Evolutionary conservation across 2,329 filamentous ascomycete species (phyloP).

Genomic region (Arachnomyces sp.): DNA sequence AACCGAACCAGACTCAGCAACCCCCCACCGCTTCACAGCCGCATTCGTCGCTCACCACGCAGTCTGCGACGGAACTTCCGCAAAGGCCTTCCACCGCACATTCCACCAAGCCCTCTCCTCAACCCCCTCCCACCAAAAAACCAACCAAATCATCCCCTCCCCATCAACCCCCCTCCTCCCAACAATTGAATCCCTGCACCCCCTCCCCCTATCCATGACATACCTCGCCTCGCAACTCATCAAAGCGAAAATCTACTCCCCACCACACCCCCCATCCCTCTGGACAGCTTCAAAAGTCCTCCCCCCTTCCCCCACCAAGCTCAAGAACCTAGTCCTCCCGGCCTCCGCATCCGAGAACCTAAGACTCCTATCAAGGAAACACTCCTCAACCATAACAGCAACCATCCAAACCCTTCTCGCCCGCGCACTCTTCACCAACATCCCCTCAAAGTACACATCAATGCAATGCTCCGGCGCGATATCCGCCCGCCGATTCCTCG

Average conservation of each 20-base stretch:
- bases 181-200: conserved; percentile 33
- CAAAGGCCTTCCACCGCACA: conserved; percentile 36
- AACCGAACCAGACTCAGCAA: conserved; percentile 12
- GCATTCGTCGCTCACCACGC: conserved; percentile 43
- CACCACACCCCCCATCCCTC: conserved; percentile 18
- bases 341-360: conserved; percentile 21
- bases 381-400: conserved; percentile 35
- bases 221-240: conserved; percentile 29
- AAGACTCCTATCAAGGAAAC: conserved; percentile 24
- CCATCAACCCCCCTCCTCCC: conserved; percentile 29
- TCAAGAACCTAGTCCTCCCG: conserved; percentile 27
- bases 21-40: conserved; percentile 30
- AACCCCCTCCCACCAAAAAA: conserved; percentile 11
- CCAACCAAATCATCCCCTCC: conserved; percentile 15
- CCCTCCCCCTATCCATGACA: conserved; percentile 28
- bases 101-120: conserved; percentile 30
- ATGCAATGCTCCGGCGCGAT: conserved; percentile 29
- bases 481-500: conserved; percentile 31
- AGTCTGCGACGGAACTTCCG: conserved; percentile 39
- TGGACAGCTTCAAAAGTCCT: conserved; percentile 29
- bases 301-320: conserved; percentile 17
- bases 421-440: conserved; percentile 27
- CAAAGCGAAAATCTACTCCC: conserved; percentile 24
- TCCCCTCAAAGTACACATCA: conserved; percentile 20
- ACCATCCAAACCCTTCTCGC: conserved; percentile 33